A percentile compares a stretch with the other conserved stretches of the same genome.
phyloP scores from a whole-genome alignment of 495 filamentous ascomycete genomes.

The Penicillium bialowiezense region DNA sequence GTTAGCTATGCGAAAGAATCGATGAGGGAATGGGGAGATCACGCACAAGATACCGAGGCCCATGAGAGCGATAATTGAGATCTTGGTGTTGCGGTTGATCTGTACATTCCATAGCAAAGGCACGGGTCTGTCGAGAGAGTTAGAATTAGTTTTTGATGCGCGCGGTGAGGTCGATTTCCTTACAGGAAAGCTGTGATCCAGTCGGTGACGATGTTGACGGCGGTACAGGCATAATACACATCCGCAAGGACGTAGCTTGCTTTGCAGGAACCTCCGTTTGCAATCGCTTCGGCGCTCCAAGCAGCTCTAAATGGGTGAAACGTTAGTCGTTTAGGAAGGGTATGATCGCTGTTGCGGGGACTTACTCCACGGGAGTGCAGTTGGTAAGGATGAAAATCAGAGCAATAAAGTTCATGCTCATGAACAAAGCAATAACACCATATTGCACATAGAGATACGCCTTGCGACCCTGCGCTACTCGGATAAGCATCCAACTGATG shows the following conservation, averaged over 20 bases:
- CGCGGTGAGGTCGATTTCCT: slow-evolving; percentile 9
- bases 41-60: slow-evolving; percentile 49
- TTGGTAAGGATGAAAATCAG: slow-evolving; percentile 25
- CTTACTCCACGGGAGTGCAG: slow-evolving; percentile 23
- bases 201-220: slow-evolving; percentile 26
- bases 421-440: slow-evolving; percentile 14
- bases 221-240: slow-evolving; percentile 25
- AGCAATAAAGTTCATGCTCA: slow-evolving; percentile 21
- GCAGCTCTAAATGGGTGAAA: slow-evolving; percentile 16
- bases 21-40: background rate
- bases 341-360: background rate
- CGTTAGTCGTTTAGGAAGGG: background rate
- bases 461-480: slow-evolving; percentile 22
- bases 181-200: slow-evolving; percentile 46
- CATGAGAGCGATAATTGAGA: slow-evolving; percentile 45
- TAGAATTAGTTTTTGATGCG: background rate
- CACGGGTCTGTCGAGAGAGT: slow-evolving; percentile 28
- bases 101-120: slow-evolving; percentile 48
- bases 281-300: slow-evolving; percentile 14
- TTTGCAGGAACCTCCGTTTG: slow-evolving; percentile 18
- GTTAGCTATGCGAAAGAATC: background rate
- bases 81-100: slow-evolving; percentile 43
- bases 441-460: slow-evolving; percentile 22
- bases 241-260: slow-evolving; percentile 21
- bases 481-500: slow-evolving; percentile 28